These are phyloP conservation scores for Apiospora saccharicola DNA, from an alignment of 2,329 filamentous ascomycete species.

Conservation along the genomic window DNA sequence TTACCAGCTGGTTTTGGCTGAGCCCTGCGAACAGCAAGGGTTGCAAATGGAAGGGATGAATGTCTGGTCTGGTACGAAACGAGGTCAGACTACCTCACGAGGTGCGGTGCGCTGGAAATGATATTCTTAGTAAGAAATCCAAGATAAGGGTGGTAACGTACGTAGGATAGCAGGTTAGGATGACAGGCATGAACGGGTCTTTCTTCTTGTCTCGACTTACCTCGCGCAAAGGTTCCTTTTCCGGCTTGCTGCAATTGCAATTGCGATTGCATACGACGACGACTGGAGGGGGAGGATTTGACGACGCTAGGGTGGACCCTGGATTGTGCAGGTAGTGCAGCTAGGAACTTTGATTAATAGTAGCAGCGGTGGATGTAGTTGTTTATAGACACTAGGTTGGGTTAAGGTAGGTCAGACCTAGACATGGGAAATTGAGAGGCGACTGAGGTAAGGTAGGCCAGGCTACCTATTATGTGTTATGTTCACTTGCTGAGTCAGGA, in stretches of 20 bases:
- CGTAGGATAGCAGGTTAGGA: background rate
- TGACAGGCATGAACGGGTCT: slow-evolving; percentile 17
- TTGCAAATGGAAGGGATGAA: background rate
- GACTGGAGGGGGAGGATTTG: background rate
- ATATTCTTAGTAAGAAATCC: slow-evolving; percentile 11
- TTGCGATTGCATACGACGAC: background rate
- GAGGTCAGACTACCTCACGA: slow-evolving; percentile 11
- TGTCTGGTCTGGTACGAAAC: slow-evolving; percentile 9
- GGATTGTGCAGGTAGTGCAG: background rate
- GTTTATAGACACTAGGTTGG: background rate
- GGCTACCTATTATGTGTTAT: background rate
- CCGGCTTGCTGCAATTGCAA: background rate
- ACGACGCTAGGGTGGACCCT: slow-evolving; percentile 18
- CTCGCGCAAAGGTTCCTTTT: background rate
- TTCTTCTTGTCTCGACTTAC: slow-evolving; percentile 11
- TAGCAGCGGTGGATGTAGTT: background rate
- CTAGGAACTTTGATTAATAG: slow-evolving; percentile 2
- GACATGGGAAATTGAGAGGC: background rate
- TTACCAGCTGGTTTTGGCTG: slow-evolving; percentile 14
- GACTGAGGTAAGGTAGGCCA: background rate
- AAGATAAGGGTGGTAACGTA: background rate
- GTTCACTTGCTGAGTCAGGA: slow-evolving; percentile 14
- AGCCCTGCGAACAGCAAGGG: slow-evolving; percentile 15
- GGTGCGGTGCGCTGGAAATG: background rate
- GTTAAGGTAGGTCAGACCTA: slow-evolving; percentile 7